Evolutionary conservation across 2,329 filamentous ascomycete genomes (phyloP).

Genomic region (Fusarium piperis): DNA sequence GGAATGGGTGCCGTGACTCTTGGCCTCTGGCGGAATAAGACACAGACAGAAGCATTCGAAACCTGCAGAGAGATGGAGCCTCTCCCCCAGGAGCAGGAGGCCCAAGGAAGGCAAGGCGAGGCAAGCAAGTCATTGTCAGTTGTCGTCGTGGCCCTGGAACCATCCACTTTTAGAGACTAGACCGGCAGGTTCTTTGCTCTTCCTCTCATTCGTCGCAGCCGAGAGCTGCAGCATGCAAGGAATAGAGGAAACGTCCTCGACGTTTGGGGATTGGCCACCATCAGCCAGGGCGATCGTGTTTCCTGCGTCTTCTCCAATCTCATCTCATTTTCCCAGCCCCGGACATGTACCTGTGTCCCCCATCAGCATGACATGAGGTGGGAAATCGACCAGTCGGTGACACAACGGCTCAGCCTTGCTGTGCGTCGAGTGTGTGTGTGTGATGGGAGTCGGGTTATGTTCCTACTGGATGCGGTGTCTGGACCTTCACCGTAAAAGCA

Average conservation of each 20-base stretch:
- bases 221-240: constrained; percentile 39
- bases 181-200: constrained; percentile 12
- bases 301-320: constrained; percentile 29
- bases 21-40: constrained; percentile 7
- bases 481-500: constrained; percentile 1
- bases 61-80: constrained; percentile 36
- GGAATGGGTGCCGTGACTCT: constrained; percentile 15
- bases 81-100: constrained; percentile 1
- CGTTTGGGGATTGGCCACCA: constrained; percentile 34
- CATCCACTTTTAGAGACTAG: constrained; percentile 3
- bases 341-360: constrained; percentile 3
- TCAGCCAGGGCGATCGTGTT: constrained; percentile 23
- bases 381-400: constrained; percentile 13
- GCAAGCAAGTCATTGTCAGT: background rate
- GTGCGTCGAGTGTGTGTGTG: background rate
- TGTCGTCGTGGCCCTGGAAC: constrained; percentile 14
- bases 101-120: background rate
- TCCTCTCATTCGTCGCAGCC: constrained; percentile 23
- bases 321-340: constrained; percentile 8
- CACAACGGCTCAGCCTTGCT: constrained; percentile 33
- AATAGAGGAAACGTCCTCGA: constrained; percentile 27
- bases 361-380: constrained; percentile 13
- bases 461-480: constrained; percentile 24
- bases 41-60: constrained; percentile 13
- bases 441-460: constrained; percentile 20